Percentiles rank a stretch among this genome's conserved stretches.
These are phyloP conservation scores for Entophlyctis luteolus DNA, from an alignment of 192 early-diverging fungal genomes.

Conservation along the genomic window DNA sequence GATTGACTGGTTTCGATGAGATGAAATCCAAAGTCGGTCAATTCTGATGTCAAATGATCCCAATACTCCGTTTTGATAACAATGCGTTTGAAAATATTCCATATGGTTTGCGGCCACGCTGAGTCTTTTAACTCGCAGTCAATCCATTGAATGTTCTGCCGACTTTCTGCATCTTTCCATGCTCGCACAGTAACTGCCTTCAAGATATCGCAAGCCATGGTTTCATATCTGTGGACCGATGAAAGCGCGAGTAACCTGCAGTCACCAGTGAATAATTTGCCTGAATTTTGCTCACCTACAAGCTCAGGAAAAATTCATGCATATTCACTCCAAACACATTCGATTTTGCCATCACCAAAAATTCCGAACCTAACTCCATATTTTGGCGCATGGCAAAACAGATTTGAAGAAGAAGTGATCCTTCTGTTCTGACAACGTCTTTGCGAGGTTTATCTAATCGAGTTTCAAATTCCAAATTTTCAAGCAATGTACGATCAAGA, in stretches of 20 bases:
- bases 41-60: background rate
- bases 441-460: background rate
- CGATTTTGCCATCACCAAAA: background rate
- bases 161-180: constrained; percentile 5
- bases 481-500: background rate
- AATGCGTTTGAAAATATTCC: constrained; percentile 1
- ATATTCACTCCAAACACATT: background rate
- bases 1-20: background rate
- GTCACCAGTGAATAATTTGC: background rate
- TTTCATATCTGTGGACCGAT: constrained; percentile 18
- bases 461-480: background rate
- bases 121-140: background rate
- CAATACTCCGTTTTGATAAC: constrained; percentile 10
- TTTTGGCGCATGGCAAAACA: constrained; percentile 17
- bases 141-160: background rate
- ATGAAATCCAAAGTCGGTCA: background rate
- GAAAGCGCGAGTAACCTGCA: constrained; percentile 8
- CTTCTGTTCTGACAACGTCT: background rate
- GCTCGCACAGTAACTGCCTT: background rate
- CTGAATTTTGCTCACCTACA: background rate
- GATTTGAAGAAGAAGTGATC: constrained; percentile 11
- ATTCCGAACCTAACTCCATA: constrained; percentile 2
- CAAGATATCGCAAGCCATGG: background rate
- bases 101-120: background rate
- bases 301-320: background rate